Evolutionary conservation across 2,329 filamentous ascomycete species (phyloP).

Genomic region (Aspergillus tubingensis): DNA sequence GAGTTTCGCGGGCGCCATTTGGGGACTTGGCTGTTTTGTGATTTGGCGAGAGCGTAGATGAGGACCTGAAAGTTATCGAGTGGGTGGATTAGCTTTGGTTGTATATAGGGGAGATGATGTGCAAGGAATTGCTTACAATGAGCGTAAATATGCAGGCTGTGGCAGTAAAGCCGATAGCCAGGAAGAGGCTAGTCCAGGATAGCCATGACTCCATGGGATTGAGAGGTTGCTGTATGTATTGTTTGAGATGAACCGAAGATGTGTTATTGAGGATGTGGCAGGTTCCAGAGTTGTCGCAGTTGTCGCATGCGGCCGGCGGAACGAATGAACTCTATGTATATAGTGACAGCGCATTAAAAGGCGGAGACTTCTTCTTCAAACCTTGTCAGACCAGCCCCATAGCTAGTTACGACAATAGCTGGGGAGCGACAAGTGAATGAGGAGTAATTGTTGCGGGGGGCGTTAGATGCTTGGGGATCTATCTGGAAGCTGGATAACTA

Average conservation of each 20-base stretch:
- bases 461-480: neutral
- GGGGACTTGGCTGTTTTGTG: slow-evolving; percentile 32
- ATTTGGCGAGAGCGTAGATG: slow-evolving; percentile 28
- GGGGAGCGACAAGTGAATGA: neutral
- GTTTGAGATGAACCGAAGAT: neutral
- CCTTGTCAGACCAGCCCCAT: neutral
- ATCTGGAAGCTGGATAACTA: neutral
- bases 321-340: neutral
- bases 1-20: slow-evolving; percentile 31
- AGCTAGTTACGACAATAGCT: neutral
- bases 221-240: neutral
- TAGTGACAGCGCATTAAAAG: neutral
- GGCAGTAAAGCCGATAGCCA: neutral
- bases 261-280: neutral
- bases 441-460: neutral
- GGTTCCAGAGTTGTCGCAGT: neutral
- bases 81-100: slow-evolving; percentile 10
- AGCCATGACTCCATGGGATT: slow-evolving; percentile 2
- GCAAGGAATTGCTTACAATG: slow-evolving; percentile 12
- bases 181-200: neutral
- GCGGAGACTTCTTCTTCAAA: neutral
- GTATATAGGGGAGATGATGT: neutral
- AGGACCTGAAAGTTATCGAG: slow-evolving; percentile 24
- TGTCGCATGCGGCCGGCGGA: too few species aligned
- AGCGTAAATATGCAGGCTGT: neutral